Evolutionary conservation across 177 flowering plant species (phyloP), one percentile per base, ranked within the genome.

Genomic region (Telopea speciosissima): DNA sequence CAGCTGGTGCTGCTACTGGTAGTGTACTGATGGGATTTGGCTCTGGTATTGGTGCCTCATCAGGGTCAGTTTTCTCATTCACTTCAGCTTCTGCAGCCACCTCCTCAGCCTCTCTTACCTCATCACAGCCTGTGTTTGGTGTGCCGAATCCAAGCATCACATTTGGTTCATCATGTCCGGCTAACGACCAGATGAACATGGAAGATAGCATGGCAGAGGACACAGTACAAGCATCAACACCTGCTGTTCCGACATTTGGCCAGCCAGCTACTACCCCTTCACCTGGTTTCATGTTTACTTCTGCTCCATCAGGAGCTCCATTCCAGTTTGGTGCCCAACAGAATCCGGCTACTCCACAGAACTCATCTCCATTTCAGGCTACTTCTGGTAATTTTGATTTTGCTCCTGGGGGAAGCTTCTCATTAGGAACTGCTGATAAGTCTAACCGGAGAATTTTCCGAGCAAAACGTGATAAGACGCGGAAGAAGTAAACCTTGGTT

Each of bases 201-300:
- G 97, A 92, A 72, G 97, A 95, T 71, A 87, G 88, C 79, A 95
- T 95, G 97, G 97, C 94, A 0, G 97, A 95, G 83, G 97, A 95
- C 77, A 77, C 88, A 1, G 69, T 85, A 69, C 96, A 86, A 52
- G 76, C 91, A 62, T 54, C 87, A 0, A 62, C 80, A 17, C 69
- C 65, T 5, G 66, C 82, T 8, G 71, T 58, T 26, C 44, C 83
- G 36, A 61, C 65, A 24, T 81, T 79, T 70, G 80, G 80, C 54
- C 80, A 74, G 75, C 68, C 71, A 31, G 65, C 72, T 3, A 72
- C 81, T 11, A 63, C 80, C 8, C n/a, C 81, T 40, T 63, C 61
- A 58, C n/a, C 71, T 5, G 73, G 66, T 62, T 83, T 80, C 67
- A 22, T n/a, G 66, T 85, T 83, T 72, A 78, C 76, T 25, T 62